These are phyloP conservation scores for Podosphaera fusca DNA, from an alignment of 2,329 filamentous ascomycete species.

Conservation along the genomic window DNA sequence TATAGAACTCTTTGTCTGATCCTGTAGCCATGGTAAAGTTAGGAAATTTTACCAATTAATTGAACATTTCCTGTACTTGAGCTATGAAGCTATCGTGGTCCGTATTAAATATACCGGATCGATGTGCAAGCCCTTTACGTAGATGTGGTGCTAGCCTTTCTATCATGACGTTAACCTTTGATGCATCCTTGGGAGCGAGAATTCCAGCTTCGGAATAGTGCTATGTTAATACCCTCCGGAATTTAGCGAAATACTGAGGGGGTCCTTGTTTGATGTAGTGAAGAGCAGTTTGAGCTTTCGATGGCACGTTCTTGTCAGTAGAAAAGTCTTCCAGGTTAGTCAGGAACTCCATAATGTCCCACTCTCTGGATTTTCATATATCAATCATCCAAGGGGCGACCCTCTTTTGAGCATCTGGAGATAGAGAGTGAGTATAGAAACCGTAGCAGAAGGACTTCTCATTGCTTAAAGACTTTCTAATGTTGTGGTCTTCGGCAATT, in stretches of 20 bases:
- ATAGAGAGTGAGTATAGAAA: not conserved
- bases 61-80: not conserved
- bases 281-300: not conserved
- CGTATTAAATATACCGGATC: not conserved
- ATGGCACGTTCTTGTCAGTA: not conserved
- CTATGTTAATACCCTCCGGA: not conserved
- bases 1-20: too few relatives aligned
- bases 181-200: not conserved
- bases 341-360: too few relatives aligned
- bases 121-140: not conserved
- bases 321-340: not conserved
- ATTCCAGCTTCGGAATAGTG: not conserved
- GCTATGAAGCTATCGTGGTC: not conserved
- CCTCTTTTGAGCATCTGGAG: not conserved
- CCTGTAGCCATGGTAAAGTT: too few relatives aligned
- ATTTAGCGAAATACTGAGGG: not conserved
- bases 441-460: not conserved
- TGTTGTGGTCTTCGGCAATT: not conserved
- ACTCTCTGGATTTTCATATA: too few relatives aligned
- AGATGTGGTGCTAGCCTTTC: not conserved
- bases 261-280: not conserved
- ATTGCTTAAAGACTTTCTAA: not conserved
- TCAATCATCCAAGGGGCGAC: not conserved
- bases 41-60: not conserved
- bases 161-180: not conserved